Base-by-base conservation (phyloP, 2,329 filamentous ascomycete species). In the Fusarium verrucosum region DNA sequence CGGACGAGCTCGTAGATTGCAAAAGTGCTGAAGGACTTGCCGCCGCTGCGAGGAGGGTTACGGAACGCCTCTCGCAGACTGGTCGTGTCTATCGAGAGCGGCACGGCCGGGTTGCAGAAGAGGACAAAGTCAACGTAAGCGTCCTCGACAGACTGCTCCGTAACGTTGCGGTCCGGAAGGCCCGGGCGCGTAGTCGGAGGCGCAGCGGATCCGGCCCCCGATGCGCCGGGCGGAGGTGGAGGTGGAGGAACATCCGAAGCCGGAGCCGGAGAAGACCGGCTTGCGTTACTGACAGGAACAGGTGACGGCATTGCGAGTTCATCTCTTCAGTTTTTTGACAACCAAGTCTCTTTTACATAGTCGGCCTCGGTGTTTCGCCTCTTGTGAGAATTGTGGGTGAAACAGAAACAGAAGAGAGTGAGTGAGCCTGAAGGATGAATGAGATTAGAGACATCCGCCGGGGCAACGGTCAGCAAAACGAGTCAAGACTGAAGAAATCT, bases 81-180 rank as follows among this genome's bases (percentile, higher is more conserved):
- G 4, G 82, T 77, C 1, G 91, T 90, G 76, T 96, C 90, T 38
- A 86, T 85, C 16, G 87, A 84, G n/a, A 83, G 75, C 10, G 76
- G 71, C 45, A 97, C 88, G 38, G 86, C 88, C 7, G 94, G 94
- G 75, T 97, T 97, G 82, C 94, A 97, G 77, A 93, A 92, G 55
- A 97, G 83, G 70, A 97, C 91, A 75, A 97, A 97, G 67, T 82
- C 78, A 58, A 94, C 89, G 74, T 94, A 97, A 46, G 92, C 89
- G 74, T 94, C 87, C 72, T 94, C 91, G 65, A 97, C 89, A 13
- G 85, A 90, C 3, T 85, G 84, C 69, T 87, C 84, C 4, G 86
- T 88, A 26, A 96, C 87, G 60, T 87, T 80, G 63, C 84, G 86
- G 52, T 87, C 81, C 9, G 94, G 94, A 43, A 94, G 77, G 19